These are phyloP conservation scores for Agarophyton chilense DNA, from an alignment of 23 red algal genomes.

Conservation along the genomic window DNA sequence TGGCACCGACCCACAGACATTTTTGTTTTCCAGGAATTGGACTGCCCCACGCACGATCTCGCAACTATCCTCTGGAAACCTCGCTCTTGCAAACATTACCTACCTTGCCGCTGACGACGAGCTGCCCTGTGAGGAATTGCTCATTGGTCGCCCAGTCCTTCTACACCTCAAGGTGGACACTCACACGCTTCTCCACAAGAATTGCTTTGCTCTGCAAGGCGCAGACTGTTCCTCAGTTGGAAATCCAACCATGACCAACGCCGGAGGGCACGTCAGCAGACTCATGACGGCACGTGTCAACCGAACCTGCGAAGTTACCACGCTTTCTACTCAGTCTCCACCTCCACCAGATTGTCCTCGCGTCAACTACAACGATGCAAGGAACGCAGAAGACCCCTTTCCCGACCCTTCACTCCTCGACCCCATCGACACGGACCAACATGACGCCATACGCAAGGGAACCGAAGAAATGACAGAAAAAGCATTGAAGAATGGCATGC, in stretches of 20 bases:
- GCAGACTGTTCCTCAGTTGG: no score
- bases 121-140: not conserved
- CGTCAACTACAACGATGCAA: not conserved
- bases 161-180: not conserved
- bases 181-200: not conserved
- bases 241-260: not conserved
- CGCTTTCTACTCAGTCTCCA: no score
- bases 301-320: not conserved
- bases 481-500: not conserved
- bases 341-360: not conserved
- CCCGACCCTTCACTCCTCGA: slow-evolving; percentile 20
- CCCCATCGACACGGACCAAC: slow-evolving; percentile 3
- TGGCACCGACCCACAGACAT: no score
- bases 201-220: not conserved
- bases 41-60: not conserved
- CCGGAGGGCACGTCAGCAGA: not conserved
- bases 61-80: not conserved
- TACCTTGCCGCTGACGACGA: not conserved
- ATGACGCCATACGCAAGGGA: not conserved
- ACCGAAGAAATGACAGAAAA: not conserved
- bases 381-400: slow-evolving; percentile 9
- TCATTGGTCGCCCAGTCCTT: not conserved
- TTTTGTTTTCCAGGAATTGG: not conserved
- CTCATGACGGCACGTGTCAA: slow-evolving; percentile 2
- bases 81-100: not conserved